Evolutionary conservation across 208 protist genomes (phyloP).

Genomic region (Leishmania turanica): DNA sequence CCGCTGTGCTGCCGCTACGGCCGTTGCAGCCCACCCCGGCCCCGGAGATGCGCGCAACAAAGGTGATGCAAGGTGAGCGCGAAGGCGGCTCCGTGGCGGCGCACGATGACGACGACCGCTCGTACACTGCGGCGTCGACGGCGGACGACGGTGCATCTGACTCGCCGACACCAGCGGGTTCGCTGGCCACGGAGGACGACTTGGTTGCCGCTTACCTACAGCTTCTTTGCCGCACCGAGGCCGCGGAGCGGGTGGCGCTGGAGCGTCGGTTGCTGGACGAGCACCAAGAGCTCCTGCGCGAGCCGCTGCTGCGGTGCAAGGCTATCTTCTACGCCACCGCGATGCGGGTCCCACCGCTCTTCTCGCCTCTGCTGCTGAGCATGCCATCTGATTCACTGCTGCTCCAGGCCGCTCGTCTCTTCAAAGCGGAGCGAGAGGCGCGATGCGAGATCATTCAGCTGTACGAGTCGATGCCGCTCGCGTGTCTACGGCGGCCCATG

Average conservation of each 20-base stretch:
- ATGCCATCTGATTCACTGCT: constrained; percentile 47
- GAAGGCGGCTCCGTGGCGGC: neutral
- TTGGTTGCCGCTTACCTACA: constrained; percentile 47
- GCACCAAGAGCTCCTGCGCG: constrained; percentile 38
- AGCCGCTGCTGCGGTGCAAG: constrained; percentile 31
- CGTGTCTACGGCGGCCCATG: constrained; percentile 56
- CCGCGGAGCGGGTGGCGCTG: constrained; percentile 60
- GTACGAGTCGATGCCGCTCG: constrained; percentile 68
- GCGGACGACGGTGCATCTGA: neutral
- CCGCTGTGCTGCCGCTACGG: neutral
- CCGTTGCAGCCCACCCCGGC: neutral
- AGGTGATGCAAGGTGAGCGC: neutral
- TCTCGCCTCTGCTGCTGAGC: constrained; percentile 48
- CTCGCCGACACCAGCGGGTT: neutral
- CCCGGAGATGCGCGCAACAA: neutral
- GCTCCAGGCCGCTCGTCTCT: constrained; percentile 58
- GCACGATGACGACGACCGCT: neutral
- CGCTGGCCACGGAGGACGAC: constrained; percentile 10
- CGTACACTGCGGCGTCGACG: neutral
- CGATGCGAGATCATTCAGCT: constrained; percentile 49
- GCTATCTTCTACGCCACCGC: constrained; percentile 24
- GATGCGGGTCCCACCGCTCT: constrained; percentile 53
- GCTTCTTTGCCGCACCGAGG: constrained; percentile 65
- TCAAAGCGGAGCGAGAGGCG: constrained; percentile 51
- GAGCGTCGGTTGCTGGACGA: constrained; percentile 39